Evolutionary conservation across 495 filamentous ascomycete genomes (phyloP).

Genomic region (Clavariopsis aquatica): DNA sequence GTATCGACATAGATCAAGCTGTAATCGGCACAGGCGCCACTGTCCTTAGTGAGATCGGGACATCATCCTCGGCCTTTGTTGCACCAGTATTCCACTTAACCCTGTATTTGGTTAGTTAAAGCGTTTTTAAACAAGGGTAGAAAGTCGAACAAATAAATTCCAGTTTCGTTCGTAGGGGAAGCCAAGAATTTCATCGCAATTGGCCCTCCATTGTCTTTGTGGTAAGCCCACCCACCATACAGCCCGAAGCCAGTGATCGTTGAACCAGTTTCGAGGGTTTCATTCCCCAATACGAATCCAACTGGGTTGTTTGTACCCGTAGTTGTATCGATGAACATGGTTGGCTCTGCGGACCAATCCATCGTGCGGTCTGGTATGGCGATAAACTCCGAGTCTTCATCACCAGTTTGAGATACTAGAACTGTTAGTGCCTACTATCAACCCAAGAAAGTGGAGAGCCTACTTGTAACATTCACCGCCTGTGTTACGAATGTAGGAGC

Average conservation of each 20-base stretch:
- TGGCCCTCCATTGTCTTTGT: slow-evolving; percentile 2
- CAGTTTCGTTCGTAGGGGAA: slow-evolving; percentile 15
- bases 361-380: slow-evolving; percentile 14
- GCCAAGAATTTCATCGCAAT: slow-evolving; percentile 28
- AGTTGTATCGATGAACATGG: slow-evolving; percentile 20
- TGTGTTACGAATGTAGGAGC: slow-evolving; percentile 18
- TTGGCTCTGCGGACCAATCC: slow-evolving; percentile 3
- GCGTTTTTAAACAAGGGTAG: neutral
- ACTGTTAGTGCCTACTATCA: neutral
- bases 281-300: slow-evolving; percentile 12
- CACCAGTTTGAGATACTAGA: slow-evolving; percentile 12
- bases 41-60: slow-evolving; percentile 17
- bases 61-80: slow-evolving; percentile 7
- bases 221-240: slow-evolving; percentile 30
- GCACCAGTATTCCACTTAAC: slow-evolving; percentile 26
- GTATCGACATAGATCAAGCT: neutral
- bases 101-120: neutral
- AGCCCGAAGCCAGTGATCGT: slow-evolving; percentile 16
- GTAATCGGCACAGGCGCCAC: slow-evolving; percentile 12
- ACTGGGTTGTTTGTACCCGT: slow-evolving; percentile 16
- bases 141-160: slow-evolving; percentile 18
- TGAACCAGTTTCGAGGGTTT: neutral
- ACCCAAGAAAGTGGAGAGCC: neutral
- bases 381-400: slow-evolving; percentile 17
- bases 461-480: slow-evolving; percentile 24